A percentile compares a stretch with the other conserved stretches of the same genome.
Conservation (phyloP, 345 rosid species). For the Moricandia arvensis region DNA sequence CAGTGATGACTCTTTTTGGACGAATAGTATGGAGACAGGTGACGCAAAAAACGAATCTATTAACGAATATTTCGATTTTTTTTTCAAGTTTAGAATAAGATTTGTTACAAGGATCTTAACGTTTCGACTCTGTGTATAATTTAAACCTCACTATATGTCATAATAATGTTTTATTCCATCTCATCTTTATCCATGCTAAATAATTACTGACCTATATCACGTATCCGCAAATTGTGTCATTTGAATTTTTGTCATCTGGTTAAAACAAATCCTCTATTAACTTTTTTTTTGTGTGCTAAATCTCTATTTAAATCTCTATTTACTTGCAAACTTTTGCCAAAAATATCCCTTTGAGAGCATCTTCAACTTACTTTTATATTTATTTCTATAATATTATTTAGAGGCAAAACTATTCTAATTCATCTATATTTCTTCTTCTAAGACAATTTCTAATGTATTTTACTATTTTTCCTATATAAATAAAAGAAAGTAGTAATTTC, state of each 20-base stretch:
- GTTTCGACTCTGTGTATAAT: not conserved
- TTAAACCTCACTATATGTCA: not conserved
- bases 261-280: not conserved
- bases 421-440: no score
- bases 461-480: no score
- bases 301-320: no score
- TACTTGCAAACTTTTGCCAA: not conserved
- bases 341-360: no score
- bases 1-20: conserved; percentile 10
- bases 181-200: conserved; percentile 2
- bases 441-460: no score
- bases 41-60: conserved; percentile 8
- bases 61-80: conserved; percentile 6
- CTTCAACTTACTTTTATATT: no score
- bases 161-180: not conserved
- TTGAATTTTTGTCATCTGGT: not conserved
- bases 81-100: conserved; percentile 5
- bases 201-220: not conserved
- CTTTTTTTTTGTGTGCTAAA: no score
- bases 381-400: no score
- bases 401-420: no score
- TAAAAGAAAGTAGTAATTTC: no score
- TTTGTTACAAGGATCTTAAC: conserved; percentile 4
- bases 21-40: not conserved
- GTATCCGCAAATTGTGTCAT: not conserved